phyloP scores from a whole-genome alignment of 2,329 filamentous ascomycete species.

The Monilinia fructigena region DNA sequence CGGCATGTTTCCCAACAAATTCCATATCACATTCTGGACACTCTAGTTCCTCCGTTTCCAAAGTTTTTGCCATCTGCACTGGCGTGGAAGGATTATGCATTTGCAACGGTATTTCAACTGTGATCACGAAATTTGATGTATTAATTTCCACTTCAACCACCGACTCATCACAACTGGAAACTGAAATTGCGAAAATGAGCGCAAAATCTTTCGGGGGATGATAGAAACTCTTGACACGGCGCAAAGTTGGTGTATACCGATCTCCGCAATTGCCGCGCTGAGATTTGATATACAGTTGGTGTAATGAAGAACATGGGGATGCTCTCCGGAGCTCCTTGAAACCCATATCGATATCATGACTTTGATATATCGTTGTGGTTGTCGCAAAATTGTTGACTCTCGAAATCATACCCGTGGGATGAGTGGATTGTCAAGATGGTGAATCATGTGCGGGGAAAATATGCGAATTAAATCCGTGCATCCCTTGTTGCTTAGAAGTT shows the following conservation, averaged over 20 bases:
- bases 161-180: neutral
- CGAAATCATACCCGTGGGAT: constrained; percentile 15
- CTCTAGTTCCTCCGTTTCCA: constrained; percentile 17
- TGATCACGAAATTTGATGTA: constrained; percentile 14
- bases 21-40: constrained; percentile 21
- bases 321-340: constrained; percentile 11
- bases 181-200: constrained; percentile 1
- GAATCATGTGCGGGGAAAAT: constrained; percentile 23
- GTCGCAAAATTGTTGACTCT: constrained; percentile 5
- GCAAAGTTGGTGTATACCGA: constrained; percentile 12
- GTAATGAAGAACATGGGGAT: constrained; percentile 21
- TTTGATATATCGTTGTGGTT: neutral
- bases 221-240: constrained; percentile 21
- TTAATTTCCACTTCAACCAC: constrained; percentile 15
- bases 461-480: constrained; percentile 17
- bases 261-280: constrained; percentile 9
- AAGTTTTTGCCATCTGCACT: neutral
- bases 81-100: neutral
- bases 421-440: constrained; percentile 7
- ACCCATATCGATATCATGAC: constrained; percentile 10
- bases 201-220: constrained; percentile 1
- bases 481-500: constrained; percentile 12
- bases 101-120: constrained; percentile 16
- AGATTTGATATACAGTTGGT: constrained; percentile 16
- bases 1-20: constrained; percentile 7